Percentiles rank a stretch among this genome's conserved stretches.
phyloP scores from a whole-genome alignment of 2,329 filamentous ascomycete species.

The Trichothecium roseum region DNA sequence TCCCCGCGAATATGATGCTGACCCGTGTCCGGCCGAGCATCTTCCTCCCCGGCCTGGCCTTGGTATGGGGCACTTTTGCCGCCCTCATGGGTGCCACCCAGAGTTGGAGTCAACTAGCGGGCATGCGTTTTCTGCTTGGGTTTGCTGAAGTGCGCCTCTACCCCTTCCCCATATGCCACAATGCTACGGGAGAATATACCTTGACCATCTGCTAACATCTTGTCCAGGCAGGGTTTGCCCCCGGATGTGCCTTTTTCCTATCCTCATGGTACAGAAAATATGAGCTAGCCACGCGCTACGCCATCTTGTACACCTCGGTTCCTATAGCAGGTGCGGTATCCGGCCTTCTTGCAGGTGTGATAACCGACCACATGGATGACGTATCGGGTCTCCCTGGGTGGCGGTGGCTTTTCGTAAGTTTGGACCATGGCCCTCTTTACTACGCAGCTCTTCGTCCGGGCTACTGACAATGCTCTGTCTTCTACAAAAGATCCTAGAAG shows the following conservation, averaged over 20 bases:
- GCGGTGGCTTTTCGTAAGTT: constrained; percentile 16
- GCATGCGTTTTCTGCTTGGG: constrained; percentile 12
- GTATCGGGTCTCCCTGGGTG: constrained; percentile 12
- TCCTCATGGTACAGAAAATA: constrained; percentile 13
- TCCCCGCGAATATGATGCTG: constrained; percentile 6
- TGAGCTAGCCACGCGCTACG: constrained; percentile 11
- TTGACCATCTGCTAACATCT: too few species aligned
- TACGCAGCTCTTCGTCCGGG: neutral
- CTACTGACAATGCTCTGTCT: neutral
- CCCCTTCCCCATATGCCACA: too few species aligned
- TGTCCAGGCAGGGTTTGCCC: constrained; percentile 10
- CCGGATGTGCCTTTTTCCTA: constrained; percentile 14
- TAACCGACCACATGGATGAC: constrained; percentile 12
- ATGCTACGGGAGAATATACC: too few species aligned
- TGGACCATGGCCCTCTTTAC: too few species aligned
- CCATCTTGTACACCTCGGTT: constrained; percentile 11
- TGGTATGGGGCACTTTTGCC: constrained; percentile 13
- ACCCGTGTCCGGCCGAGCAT: constrained; percentile 12
- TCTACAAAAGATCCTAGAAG: constrained; percentile 4
- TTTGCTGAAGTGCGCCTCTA: constrained; percentile 9
- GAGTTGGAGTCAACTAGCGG: constrained; percentile 12
- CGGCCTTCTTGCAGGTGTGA: constrained; percentile 11
- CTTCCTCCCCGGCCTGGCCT: constrained; percentile 10
- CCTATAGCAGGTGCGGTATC: constrained; percentile 12
- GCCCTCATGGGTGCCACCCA: constrained; percentile 12